phyloP scores from a whole-genome alignment of 768 basidiomycete species.

The Amanita brunnescens region DNA sequence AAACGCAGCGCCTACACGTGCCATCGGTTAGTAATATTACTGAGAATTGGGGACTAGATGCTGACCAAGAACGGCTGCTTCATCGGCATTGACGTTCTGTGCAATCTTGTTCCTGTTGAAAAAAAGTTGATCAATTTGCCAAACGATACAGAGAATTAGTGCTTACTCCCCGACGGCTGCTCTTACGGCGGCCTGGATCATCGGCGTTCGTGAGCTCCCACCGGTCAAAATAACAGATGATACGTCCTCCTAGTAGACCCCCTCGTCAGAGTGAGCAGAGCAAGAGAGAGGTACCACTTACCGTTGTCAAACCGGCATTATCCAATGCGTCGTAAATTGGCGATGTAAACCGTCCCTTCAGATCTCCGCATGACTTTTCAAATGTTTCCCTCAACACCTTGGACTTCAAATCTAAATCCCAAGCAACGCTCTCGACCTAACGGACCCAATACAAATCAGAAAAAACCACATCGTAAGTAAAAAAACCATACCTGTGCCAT shows the following conservation, averaged over 20 bases:
- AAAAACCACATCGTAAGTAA: not conserved
- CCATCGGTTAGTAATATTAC: constrained; percentile 4
- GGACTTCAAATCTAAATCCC: constrained; percentile 84
- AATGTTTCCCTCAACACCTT: constrained; percentile 74
- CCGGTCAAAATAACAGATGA: constrained; percentile 87
- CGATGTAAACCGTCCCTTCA: constrained; percentile 27
- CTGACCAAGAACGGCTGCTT: constrained; percentile 82
- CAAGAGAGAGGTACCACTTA: too few species aligned
- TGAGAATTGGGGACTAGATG: not conserved
- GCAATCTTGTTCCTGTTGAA: constrained; percentile 67
- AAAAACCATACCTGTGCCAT: constrained; percentile 47
- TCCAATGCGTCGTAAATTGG: too few species aligned
- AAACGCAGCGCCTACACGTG: constrained; percentile 60
- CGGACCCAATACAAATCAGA: constrained; percentile 3
- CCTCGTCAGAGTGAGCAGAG: too few species aligned
- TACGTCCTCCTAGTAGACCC: too few species aligned
- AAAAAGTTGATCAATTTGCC: too few species aligned
- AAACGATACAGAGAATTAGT: too few species aligned
- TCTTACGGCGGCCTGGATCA: constrained; percentile 80
- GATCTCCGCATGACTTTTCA: constrained; percentile 62
- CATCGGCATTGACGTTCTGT: constrained; percentile 93
- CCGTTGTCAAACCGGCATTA: too few species aligned
- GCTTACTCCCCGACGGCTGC: constrained; percentile 71
- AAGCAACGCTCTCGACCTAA: constrained; percentile 83
- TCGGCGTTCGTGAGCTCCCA: constrained; percentile 80